Base-by-base conservation (phyloP, 371 early-diverging fungal genomes). In the Apophysomyces sp. region DNA sequence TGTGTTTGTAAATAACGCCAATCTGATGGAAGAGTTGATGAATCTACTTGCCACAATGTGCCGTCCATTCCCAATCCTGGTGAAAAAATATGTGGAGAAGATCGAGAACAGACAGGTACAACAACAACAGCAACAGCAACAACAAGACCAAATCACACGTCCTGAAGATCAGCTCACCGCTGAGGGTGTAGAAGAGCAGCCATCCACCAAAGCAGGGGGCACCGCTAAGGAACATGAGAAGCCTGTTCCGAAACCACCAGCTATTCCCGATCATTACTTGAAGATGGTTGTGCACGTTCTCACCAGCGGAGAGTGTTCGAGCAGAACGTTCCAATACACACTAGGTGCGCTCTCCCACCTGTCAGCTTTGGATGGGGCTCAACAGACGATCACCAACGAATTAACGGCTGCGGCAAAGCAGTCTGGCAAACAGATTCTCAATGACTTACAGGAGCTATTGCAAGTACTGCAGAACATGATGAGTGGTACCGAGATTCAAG, bases 291-390 rank as follows among this genome's bases (percentile, higher is more conserved):
- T 97, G 7, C 91, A 94, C 60, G 93, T 96, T 0, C 81, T 98
- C 30, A 92, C 93, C 2, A 86, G 88, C 1, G 97, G 94, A 15
- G 96, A 94, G 67, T 95, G 96, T 68, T 90, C 96, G 8, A 92
- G 90, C 67, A 92, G 90, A 61, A 96, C 97, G 0, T 98, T 98
- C 89, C 94, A 95, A 74, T 91, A 88, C 71, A 94, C 95, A 0
- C 76, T 97, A 13, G 83, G 89, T 31, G 91, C 94, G 15, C 91
- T 98, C 32, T 96, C 96, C 59, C 89, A 94, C 55, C 77, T 98
- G 15, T 89, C 94, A 2, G 74, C 86, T 3, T 66, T 93, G 51
- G 77, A 86, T 9, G 89, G 89, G 13, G 89, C 94, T 13, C 81
- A 86, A 29, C 83, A 86, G 3, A 82, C 91, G 2, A 90, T 98